Conservation (phyloP, 2,329 filamentous ascomycete genomes). For the Fragosphaeria purpurea region DNA sequence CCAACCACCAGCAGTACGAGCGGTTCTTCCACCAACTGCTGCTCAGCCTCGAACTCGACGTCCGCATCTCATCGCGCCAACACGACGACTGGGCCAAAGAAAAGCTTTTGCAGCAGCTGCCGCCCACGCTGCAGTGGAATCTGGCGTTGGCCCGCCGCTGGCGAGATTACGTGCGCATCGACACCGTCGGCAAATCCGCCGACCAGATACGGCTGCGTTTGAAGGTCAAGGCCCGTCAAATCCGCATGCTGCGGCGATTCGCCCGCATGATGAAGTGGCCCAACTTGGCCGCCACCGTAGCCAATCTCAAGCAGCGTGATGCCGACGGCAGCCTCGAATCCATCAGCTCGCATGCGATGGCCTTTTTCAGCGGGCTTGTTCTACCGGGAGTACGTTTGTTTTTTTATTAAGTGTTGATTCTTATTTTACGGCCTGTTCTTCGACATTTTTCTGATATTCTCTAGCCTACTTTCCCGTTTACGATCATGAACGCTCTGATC, state of each 20-base stretch:
- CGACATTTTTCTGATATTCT: not conserved
- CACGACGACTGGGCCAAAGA: slow-evolving; percentile 56
- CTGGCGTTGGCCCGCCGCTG: slow-evolving; percentile 64
- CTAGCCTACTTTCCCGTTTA: slow-evolving; percentile 55
- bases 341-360: slow-evolving; percentile 61
- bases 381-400: slow-evolving; percentile 50
- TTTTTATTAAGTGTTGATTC: not conserved
- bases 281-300: slow-evolving; percentile 55
- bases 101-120: slow-evolving; percentile 53
- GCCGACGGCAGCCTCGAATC: slow-evolving; percentile 47
- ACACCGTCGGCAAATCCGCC: slow-evolving; percentile 44
- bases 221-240: slow-evolving; percentile 55
- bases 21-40: slow-evolving; percentile 70
- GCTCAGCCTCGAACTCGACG: slow-evolving; percentile 60
- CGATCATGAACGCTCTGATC: slow-evolving; percentile 69
- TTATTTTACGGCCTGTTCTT: not conserved
- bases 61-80: slow-evolving; percentile 54
- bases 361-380: slow-evolving; percentile 66
- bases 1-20: slow-evolving; percentile 47
- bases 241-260: slow-evolving; percentile 58
- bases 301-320: slow-evolving; percentile 51
- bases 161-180: slow-evolving; percentile 59
- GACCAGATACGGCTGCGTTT: slow-evolving; percentile 53
- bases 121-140: slow-evolving; percentile 62
- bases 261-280: slow-evolving; percentile 69